phyloP scores from a whole-genome alignment of 768 basidiomycete species.

The Mrakia hoshinonis region DNA sequence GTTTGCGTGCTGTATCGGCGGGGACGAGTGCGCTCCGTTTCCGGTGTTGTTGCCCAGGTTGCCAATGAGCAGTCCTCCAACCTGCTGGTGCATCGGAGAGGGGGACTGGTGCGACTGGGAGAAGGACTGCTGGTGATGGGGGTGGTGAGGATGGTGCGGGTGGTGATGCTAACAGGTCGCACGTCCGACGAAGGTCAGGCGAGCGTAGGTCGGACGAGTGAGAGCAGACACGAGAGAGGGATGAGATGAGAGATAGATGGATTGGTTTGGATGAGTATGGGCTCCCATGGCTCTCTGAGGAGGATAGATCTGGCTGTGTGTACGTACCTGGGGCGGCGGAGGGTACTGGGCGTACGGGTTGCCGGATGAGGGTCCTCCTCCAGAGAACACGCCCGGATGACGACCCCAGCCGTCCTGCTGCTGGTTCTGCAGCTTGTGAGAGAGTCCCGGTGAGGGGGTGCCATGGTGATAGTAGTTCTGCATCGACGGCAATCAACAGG shows the following conservation, averaged over 20 bases:
- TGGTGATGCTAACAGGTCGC: slow-evolving; percentile 21
- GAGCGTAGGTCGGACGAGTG: not conserved
- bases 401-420: slow-evolving; percentile 28
- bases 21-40: slow-evolving; percentile 25
- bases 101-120: slow-evolving; percentile 45
- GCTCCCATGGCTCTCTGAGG: not conserved
- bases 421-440: slow-evolving; percentile 27
- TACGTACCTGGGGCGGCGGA: slow-evolving; percentile 26
- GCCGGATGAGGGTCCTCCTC: slow-evolving; percentile 6
- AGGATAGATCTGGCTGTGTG: too few species aligned
- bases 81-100: slow-evolving; percentile 44
- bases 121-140: slow-evolving; percentile 49
- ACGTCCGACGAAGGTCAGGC: not conserved
- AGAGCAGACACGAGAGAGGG: not conserved
- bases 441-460: slow-evolving; percentile 20
- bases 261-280: not conserved
- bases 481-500: slow-evolving; percentile 22
- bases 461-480: slow-evolving; percentile 1
- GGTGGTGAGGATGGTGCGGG: slow-evolving; percentile 48
- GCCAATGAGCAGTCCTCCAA: slow-evolving; percentile 56
- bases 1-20: slow-evolving; percentile 40
- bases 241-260: not conserved
- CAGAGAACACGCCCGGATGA: slow-evolving; percentile 25
- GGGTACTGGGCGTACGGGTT: slow-evolving; percentile 25
- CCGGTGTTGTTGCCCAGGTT: slow-evolving; percentile 48